Evolutionary conservation across 2,329 filamentous ascomycete species (phyloP), one percentile per base, ranked within the genome.

Genomic region (Aspergillus tubingensis): DNA sequence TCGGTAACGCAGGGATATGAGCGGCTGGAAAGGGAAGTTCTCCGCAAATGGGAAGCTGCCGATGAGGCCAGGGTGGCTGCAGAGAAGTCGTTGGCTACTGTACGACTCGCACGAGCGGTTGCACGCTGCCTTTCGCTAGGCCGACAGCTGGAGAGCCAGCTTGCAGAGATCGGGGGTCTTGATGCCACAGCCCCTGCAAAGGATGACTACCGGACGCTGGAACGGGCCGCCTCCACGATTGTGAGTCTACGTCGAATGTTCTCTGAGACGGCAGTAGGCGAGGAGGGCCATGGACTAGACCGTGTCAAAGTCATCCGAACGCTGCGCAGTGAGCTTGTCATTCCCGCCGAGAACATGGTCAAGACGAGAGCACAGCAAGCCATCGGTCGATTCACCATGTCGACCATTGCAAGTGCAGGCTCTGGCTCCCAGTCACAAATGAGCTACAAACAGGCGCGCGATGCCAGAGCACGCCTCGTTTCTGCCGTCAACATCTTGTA

Each of bases 1-100:
- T 88, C 86, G 64, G 82, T 99, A 64, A 92, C 91, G 65, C 88
- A 92, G 69, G 92, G 91, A 74, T 97, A 96, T 79, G 86, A 86
- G 64, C 87, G 94, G 66, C 83, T 98, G 25, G 90, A 96, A 77
- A 89, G 87, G 72, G 92, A 98, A 73, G 92, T 98, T 47, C 83
- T 92, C 55, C 86, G 90, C 69, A 91, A 94, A 68, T 91, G 96
- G 80, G 89, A 91, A 69, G 88, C 89, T 58, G 94, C 95, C 0
- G 90, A 96, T 59, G 88, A 95, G 76, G 91, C 96, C 7, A 85
- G 89, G 8, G 77, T 88, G 55, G 91, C 91, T 10, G 90, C 91
- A 1, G 86, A 90, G 69, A 85, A 92, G 10, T 83, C 97, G 27
- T 91, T 91, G 83, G 86, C 91, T 70, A 92, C 93, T 0, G 82